Conservation (phyloP, 352 stramenopile species). For the Pythium phragmiticola region DNA sequence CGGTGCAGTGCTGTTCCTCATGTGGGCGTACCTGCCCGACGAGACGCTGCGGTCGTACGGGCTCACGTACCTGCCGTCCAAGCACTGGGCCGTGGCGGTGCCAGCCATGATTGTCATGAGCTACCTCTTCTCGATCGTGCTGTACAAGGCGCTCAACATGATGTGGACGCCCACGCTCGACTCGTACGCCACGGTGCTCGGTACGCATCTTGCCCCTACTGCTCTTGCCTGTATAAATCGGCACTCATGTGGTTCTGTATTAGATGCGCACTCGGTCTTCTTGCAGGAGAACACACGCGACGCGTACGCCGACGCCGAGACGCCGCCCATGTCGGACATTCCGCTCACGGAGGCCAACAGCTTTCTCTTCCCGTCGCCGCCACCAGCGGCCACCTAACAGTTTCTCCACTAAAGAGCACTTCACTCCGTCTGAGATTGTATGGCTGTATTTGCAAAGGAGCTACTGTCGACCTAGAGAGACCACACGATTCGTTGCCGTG, state of each 20-base stretch:
- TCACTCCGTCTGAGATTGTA: neutral
- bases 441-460: neutral
- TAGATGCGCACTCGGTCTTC: constrained; percentile 66
- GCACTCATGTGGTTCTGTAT: too few species aligned
- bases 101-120: constrained; percentile 81
- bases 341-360: constrained; percentile 71
- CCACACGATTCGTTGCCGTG: neutral
- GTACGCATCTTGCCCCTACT: constrained; percentile 15
- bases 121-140: constrained; percentile 77
- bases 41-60: constrained; percentile 71
- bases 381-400: neutral
- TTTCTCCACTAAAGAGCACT: too few species aligned
- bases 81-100: constrained; percentile 89
- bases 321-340: constrained; percentile 75
- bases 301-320: constrained; percentile 54
- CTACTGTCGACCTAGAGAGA: too few species aligned
- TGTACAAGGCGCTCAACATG: constrained; percentile 87
- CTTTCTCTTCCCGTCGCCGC: constrained; percentile 40
- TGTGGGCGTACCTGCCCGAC: constrained; percentile 89
- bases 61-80: constrained; percentile 87
- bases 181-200: constrained; percentile 80
- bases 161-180: constrained; percentile 61
- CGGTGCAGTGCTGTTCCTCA: constrained; percentile 70
- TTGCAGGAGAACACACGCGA: constrained; percentile 38
- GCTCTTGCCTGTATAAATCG: neutral